Conservation (phyloP, 345 rosid species). For the Ceriops decandra region DNA sequence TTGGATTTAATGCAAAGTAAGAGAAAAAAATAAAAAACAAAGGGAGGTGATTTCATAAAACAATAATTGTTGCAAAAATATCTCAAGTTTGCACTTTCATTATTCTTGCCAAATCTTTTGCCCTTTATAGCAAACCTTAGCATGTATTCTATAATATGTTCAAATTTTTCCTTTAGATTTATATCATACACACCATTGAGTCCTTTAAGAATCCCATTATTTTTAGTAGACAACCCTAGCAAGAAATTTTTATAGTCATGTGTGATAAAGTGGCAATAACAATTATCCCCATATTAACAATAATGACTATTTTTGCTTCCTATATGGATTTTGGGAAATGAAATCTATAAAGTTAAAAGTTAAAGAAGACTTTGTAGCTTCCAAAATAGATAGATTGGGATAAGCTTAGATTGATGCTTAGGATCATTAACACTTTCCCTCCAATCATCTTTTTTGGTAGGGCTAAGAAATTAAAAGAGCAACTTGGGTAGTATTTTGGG, state of each 20-base stretch:
- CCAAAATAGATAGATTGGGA: constrained; percentile 15
- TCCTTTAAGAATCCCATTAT: constrained; percentile 11
- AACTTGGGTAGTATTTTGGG: neutral
- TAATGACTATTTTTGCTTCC: neutral
- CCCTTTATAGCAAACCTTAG: neutral
- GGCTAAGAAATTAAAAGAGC: constrained; percentile 22
- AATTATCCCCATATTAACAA: neutral
- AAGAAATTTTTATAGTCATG: neutral
- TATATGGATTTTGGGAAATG: constrained; percentile 15
- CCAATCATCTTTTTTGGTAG: constrained; percentile 24
- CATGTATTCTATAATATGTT: neutral
- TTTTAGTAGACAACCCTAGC: neutral
- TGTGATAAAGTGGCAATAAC: neutral
- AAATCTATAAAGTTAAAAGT: constrained; percentile 16
- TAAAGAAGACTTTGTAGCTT: constrained; percentile 19
- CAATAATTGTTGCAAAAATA: neutral
- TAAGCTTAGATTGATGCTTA: constrained; percentile 16
- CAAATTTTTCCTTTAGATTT: constrained; percentile 4
- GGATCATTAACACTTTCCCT: constrained; percentile 17
- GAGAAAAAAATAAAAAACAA: too few species aligned
- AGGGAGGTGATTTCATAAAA: too few species aligned
- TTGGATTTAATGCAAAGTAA: neutral
- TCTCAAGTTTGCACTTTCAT: constrained; percentile 9
- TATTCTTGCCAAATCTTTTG: constrained; percentile 11
- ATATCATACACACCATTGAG: constrained; percentile 12